These are phyloP conservation scores for Ascoidea asiatica DNA, from an alignment of 805 yeast species.

Conservation along the genomic window DNA sequence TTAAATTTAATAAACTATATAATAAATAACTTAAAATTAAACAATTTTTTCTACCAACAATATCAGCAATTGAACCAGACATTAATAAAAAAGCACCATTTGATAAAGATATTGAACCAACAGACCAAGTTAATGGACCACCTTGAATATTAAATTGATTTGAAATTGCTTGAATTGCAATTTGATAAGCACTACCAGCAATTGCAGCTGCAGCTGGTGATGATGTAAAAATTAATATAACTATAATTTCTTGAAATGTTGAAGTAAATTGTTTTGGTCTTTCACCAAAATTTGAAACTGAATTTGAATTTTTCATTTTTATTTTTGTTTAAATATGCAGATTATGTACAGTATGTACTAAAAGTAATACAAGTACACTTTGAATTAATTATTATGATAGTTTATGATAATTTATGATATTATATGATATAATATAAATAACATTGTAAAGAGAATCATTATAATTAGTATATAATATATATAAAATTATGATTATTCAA, in stretches of 20 bases:
- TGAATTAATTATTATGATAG: too few species aligned
- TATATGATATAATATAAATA: too few species aligned
- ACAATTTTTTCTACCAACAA: constrained; percentile 29
- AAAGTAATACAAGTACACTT: too few species aligned
- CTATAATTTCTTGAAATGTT: constrained; percentile 19
- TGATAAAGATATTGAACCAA: constrained; percentile 25
- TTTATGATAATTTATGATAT: too few species aligned
- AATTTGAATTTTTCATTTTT: too few species aligned
- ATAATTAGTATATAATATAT: too few species aligned
- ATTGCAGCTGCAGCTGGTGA: constrained; percentile 29
- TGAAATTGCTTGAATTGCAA: constrained; percentile 22
- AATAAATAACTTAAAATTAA: constrained; percentile 21
- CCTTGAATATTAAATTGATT: constrained; percentile 23
- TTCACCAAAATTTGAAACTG: too few species aligned
- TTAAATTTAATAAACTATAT: constrained; percentile 20
- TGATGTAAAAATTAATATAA: constrained; percentile 20
- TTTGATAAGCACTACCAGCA: constrained; percentile 22
- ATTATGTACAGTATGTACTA: too few species aligned
- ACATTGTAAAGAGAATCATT: too few species aligned
- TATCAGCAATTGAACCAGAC: constrained; percentile 34
- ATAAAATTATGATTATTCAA: too few species aligned
- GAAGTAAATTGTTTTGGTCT: constrained; percentile 24
- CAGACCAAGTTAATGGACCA: constrained; percentile 30
- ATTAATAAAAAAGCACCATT: constrained; percentile 28
- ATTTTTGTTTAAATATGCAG: too few species aligned